A percentile compares a stretch with the other conserved stretches of the same genome.
Conservation (phyloP, 2,329 filamentous ascomycete genomes). For the Sordariomycetes sp. region DNA sequence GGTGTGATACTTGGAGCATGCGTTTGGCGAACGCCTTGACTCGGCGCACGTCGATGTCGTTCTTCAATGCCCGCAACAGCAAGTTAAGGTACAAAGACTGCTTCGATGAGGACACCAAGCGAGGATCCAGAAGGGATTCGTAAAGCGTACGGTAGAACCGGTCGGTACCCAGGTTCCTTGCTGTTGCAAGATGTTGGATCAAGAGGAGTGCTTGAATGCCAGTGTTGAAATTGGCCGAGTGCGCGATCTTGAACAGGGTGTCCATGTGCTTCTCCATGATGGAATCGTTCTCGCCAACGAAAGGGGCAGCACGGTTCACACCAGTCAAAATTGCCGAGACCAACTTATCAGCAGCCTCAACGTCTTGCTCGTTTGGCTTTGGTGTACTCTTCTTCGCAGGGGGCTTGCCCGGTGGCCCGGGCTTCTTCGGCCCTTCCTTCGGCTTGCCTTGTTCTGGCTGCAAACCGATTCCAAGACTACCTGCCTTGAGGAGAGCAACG, state of each 20-base stretch:
- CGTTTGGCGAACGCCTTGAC: slow-evolving; percentile 96
- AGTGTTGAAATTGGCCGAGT: slow-evolving; percentile 98
- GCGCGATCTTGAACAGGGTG: slow-evolving; percentile 89
- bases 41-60: slow-evolving; percentile 79
- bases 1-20: slow-evolving; percentile 73
- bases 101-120: slow-evolving; percentile 83
- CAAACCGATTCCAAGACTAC: slow-evolving; percentile 24
- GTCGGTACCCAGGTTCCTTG: slow-evolving; percentile 74
- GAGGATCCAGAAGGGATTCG: slow-evolving; percentile 85
- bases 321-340: slow-evolving; percentile 86
- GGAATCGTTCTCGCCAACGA: slow-evolving; percentile 71
- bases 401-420: slow-evolving; percentile 13
- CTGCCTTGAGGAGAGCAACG: slow-evolving; percentile 65
- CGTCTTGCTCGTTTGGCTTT: slow-evolving; percentile 47
- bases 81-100: slow-evolving; percentile 93
- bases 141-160: slow-evolving; percentile 94
- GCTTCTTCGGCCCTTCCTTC: slow-evolving; percentile 15
- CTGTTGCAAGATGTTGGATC: slow-evolving; percentile 81
- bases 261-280: slow-evolving; percentile 77
- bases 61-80: slow-evolving; percentile 78
- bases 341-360: slow-evolving; percentile 69
- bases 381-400: slow-evolving; percentile 5
- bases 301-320: slow-evolving; percentile 92
- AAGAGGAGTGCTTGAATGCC: slow-evolving; percentile 91
- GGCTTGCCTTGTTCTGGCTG: slow-evolving; percentile 3